Conservation (phyloP, 495 filamentous ascomycete species). For the Tuber umbilicatum region DNA sequence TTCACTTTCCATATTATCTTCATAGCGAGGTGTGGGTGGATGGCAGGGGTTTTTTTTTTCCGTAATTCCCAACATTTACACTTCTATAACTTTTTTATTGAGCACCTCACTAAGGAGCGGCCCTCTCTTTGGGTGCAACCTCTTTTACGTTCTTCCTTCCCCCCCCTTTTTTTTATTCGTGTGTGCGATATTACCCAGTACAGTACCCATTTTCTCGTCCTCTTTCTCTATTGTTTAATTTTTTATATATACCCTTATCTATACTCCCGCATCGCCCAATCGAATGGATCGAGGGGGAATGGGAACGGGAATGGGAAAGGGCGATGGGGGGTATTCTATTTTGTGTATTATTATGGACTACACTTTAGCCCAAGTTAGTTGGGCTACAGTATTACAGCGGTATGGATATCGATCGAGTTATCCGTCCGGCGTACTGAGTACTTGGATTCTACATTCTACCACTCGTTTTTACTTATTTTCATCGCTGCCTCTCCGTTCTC, state of each 20-base stretch:
- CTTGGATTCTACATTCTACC: not conserved
- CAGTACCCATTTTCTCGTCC: not conserved
- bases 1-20: conserved; percentile 1
- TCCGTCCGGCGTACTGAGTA: not conserved
- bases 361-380: not conserved
- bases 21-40: not conserved
- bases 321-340: not conserved
- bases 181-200: not conserved
- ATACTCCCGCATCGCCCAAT: not conserved
- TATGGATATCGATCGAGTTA: not conserved
- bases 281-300: not conserved
- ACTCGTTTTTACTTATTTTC: not conserved
- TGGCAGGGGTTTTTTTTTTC: not conserved
- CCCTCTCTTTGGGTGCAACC: not conserved
- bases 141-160: not conserved
- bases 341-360: not conserved
- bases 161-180: not conserved
- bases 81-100: not conserved
- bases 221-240: not conserved
- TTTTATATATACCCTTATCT: conserved; percentile 4
- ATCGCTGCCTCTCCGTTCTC: not conserved
- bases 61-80: not conserved
- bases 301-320: not conserved
- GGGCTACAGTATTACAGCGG: not conserved
- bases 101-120: not conserved